phyloP scores from a whole-genome alignment of 768 basidiomycete species.

The Xerocomus brunneocitrinus region DNA sequence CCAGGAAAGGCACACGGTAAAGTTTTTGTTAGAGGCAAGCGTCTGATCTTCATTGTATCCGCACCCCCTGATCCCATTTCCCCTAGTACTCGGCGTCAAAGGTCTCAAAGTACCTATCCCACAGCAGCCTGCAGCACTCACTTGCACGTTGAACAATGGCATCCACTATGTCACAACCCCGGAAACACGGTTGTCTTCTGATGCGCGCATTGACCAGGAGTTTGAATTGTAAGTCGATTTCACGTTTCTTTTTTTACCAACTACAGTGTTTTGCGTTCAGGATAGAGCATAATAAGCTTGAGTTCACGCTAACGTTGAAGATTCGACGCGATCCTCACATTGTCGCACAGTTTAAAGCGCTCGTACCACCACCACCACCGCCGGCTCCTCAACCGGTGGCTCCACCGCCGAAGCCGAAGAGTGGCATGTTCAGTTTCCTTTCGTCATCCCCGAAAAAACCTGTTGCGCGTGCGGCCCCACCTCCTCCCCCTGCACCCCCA shows the following conservation, averaged over 20 bases:
- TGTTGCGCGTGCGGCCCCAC: conserved; percentile 36
- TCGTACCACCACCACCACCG: conserved; percentile 47
- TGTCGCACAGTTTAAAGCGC: conserved; percentile 66
- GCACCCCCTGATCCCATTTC: not conserved
- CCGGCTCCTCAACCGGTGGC: conserved; percentile 38
- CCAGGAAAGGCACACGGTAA: conserved; percentile 83
- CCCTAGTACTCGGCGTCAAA: conserved; percentile 69
- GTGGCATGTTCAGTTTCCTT: conserved; percentile 73
- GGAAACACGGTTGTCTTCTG: conserved; percentile 54
- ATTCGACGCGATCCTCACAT: conserved; percentile 85
- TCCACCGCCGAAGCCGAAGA: conserved; percentile 51
- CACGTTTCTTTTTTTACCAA: not conserved
- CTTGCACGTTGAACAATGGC: conserved; percentile 91
- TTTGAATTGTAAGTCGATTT: conserved; percentile 72
- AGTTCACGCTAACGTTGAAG: conserved; percentile 89
- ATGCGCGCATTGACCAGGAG: conserved; percentile 76
- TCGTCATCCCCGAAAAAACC: conserved; percentile 71
- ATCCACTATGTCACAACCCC: conserved; percentile 94
- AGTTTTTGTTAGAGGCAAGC: conserved; percentile 86
- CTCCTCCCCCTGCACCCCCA: conserved; percentile 33
- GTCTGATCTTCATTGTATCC: not conserved
- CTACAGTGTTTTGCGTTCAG: conserved; percentile 34
- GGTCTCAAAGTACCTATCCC: conserved; percentile 77
- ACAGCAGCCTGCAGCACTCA: conserved; percentile 63
- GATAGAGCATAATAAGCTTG: conserved; percentile 90